These are phyloP conservation scores for Rhodofomes roseus DNA, from an alignment of 1,284 basidiomycete species.

Conservation along the genomic window DNA sequence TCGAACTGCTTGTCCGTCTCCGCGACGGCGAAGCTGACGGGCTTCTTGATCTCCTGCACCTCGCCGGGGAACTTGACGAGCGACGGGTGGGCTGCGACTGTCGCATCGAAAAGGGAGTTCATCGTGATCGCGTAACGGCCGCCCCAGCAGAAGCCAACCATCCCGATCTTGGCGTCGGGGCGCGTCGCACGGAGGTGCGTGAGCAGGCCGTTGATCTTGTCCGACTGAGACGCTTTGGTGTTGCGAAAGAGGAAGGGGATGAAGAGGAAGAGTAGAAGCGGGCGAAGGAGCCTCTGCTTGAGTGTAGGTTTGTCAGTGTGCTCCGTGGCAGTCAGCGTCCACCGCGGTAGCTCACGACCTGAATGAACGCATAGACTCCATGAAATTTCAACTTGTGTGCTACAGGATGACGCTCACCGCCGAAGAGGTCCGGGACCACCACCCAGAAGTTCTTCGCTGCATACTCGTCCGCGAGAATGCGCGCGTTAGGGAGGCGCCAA, in stretches of 20 bases:
- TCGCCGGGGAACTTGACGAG: slow-evolving; percentile 19
- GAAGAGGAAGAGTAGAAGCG: slow-evolving; percentile 15
- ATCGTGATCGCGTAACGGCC: slow-evolving; percentile 23
- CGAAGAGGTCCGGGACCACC: slow-evolving; percentile 20
- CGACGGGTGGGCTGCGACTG: slow-evolving; percentile 20
- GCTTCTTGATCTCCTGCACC: slow-evolving; percentile 14
- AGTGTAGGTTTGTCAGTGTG: slow-evolving; percentile 8
- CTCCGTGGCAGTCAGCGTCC: slow-evolving; percentile 15
- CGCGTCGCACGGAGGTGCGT: slow-evolving; percentile 13
- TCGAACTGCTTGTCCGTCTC: slow-evolving; percentile 11
- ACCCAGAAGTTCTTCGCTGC: slow-evolving; percentile 20
- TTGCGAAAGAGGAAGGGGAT: slow-evolving; percentile 21
- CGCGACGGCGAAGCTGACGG: slow-evolving; percentile 20
- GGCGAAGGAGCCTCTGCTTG: slow-evolving; percentile 14
- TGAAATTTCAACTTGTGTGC: not conserved
- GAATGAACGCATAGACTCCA: not conserved
- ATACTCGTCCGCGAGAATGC: slow-evolving; percentile 24
- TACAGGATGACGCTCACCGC: slow-evolving; percentile 8
- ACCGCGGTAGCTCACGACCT: slow-evolving; percentile 19
- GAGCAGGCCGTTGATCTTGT: slow-evolving; percentile 13
- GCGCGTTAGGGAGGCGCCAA: slow-evolving; percentile 20
- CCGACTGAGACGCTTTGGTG: slow-evolving; percentile 11
- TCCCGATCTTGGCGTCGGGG: slow-evolving; percentile 16
- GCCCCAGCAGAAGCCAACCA: slow-evolving; percentile 25
- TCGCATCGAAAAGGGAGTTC: slow-evolving; percentile 21